Percentiles rank a stretch among this genome's conserved stretches.
These are phyloP conservation scores for Cydonia oblonga DNA, from an alignment of 331 rosid genomes.

Conservation along the genomic window DNA sequence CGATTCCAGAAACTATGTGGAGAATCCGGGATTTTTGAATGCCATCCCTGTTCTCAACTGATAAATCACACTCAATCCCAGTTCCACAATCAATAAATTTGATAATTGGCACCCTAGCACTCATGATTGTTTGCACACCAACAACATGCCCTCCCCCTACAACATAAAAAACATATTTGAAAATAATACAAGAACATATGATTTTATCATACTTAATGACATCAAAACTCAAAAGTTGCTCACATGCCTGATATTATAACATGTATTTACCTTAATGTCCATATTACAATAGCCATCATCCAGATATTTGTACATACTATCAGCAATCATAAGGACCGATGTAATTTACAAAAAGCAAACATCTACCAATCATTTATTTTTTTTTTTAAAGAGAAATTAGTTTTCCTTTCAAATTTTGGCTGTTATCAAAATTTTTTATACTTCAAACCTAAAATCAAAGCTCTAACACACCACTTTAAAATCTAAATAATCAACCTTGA, in stretches of 20 bases:
- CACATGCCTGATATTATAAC: not conserved
- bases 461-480: no score
- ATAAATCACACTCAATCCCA: slow-evolving; percentile 4
- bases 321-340: not conserved
- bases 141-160: slow-evolving; percentile 3
- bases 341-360: not conserved
- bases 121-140: not conserved
- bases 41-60: slow-evolving; percentile 10
- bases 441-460: no score
- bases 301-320: not conserved
- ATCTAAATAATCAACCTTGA: no score
- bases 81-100: slow-evolving; percentile 3
- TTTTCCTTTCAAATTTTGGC: no score
- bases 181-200: not conserved
- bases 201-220: not conserved
- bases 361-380: not conserved
- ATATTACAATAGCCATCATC: not conserved
- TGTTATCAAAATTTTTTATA: no score
- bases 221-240: not conserved
- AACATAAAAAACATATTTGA: not conserved
- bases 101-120: slow-evolving; percentile 9
- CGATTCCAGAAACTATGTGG: not conserved
- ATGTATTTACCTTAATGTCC: not conserved
- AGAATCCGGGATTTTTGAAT: slow-evolving; percentile 2
- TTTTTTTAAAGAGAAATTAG: no score